phyloP scores from a whole-genome alignment of 2,329 filamentous ascomycete genomes.

The Aspergillus brunneoviolaceus region DNA sequence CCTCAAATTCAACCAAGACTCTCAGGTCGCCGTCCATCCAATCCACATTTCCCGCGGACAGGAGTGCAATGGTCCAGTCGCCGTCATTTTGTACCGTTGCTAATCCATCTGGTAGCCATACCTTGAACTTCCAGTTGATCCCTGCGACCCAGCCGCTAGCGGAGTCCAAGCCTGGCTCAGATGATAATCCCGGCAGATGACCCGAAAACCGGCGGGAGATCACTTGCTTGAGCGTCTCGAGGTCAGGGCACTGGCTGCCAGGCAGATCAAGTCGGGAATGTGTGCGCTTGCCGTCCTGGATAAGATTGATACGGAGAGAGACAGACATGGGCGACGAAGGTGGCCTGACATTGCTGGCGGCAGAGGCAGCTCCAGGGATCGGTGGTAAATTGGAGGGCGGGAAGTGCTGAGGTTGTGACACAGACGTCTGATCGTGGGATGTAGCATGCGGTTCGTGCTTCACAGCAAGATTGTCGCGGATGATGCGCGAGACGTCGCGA shows the following conservation, averaged over 20 bases:
- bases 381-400: slow-evolving; percentile 20
- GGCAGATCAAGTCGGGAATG: slow-evolving; percentile 39
- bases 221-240: slow-evolving; percentile 32
- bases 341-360: slow-evolving; percentile 7
- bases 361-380: slow-evolving; percentile 8
- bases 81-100: slow-evolving; percentile 38
- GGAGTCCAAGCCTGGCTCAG: slow-evolving; percentile 21
- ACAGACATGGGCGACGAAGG: slow-evolving; percentile 21
- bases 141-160: slow-evolving; percentile 20
- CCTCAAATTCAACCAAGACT: slow-evolving; percentile 41
- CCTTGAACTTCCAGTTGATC: slow-evolving; percentile 37
- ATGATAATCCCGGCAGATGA: slow-evolving; percentile 30
- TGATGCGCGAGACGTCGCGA: slow-evolving; percentile 43
- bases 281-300: slow-evolving; percentile 42
- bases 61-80: slow-evolving; percentile 47
- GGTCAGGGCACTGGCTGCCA: slow-evolving; percentile 35
- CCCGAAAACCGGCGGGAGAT: slow-evolving; percentile 33
- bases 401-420: slow-evolving; percentile 20
- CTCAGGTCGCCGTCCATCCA: slow-evolving; percentile 50
- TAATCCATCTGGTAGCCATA: slow-evolving; percentile 46
- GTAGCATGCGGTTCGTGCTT: slow-evolving; percentile 21
- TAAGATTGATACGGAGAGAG: slow-evolving; percentile 39
- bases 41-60: slow-evolving; percentile 44
- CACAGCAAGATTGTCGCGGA: slow-evolving; percentile 36
- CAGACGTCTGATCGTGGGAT: slow-evolving; percentile 11